Evolutionary conservation across 495 filamentous ascomycete genomes (phyloP), one percentile per base, ranked within the genome.

Genomic region (Penicillium malachiteum): DNA sequence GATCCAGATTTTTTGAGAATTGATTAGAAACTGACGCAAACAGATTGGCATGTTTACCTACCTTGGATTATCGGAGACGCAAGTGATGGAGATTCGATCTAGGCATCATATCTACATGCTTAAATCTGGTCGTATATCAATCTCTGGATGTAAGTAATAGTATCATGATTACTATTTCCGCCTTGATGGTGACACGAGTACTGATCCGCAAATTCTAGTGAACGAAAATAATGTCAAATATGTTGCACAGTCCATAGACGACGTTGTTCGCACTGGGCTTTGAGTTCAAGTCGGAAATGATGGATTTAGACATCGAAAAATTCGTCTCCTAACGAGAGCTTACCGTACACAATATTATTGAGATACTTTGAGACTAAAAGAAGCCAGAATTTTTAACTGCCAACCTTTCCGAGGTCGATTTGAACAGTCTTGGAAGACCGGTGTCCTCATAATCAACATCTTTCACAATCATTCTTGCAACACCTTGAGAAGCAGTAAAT

Each of bases 21-120:
- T 21, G 8, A 43, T 43, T 26, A 26, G 4, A 4, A 26, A 4
- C 21, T 26, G 21, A 26, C 4, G 21, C 21, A 26, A 26, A 26
- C 21, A 65, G 61, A 70, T 63, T 48, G 69, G 69, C 33, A 72
- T 72, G 69, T 72, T 72, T 32, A 61, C 58, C 6, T 65, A 65
- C 32, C 59, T 63, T 14, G 64, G 64, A 3, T 37, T 66, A 26
- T 52, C 63, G 10, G 50, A 48, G 21, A 44, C 18, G 7, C 65
- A 69, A 47, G 63, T 61, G 7, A n/a, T 17, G 21, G 48, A 37
- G 14, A 62, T 63, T 45, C 48, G 59, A 54, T 58, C 57, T n/a
- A 56, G 37, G 26, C 60, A 58, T 47, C 63, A 66, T 51, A 50
- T 66, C 17, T 66, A 66, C 46, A 58, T 66, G 56, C 54, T 66